Evolutionary conservation across 2,329 filamentous ascomycete species (phyloP).

Genomic region (Sporothrix humicola): DNA sequence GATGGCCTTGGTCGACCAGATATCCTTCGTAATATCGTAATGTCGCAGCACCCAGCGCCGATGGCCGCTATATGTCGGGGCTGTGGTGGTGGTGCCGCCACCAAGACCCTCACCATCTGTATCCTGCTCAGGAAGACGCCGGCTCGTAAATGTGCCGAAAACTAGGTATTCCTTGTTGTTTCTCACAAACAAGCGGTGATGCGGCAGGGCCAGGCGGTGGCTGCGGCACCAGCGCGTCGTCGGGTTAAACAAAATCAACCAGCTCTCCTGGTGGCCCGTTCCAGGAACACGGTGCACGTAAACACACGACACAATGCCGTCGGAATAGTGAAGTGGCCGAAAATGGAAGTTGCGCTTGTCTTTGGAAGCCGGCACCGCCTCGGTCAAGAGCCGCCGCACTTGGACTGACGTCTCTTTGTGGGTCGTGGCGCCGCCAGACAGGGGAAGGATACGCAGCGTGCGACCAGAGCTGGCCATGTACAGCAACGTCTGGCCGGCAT

Average conservation of each 20-base stretch:
- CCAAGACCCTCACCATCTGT: background rate
- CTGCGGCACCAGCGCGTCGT: conserved; percentile 50
- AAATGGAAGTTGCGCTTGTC: conserved; percentile 53
- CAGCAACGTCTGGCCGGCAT: conserved; percentile 64
- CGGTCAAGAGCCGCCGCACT: conserved; percentile 51
- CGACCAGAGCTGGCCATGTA: conserved; percentile 56
- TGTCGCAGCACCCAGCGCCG: conserved; percentile 66
- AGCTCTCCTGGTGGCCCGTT: conserved; percentile 48
- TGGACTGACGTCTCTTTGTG: conserved; percentile 62
- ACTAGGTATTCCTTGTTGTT: conserved; percentile 67
- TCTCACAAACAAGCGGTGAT: conserved; percentile 68
- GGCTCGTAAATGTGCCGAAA: conserved; percentile 67
- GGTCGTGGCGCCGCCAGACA: conserved; percentile 53
- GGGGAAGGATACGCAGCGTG: conserved; percentile 62
- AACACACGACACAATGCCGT: conserved; percentile 63
- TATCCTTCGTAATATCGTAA: conserved; percentile 52
- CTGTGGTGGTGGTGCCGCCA: background rate
- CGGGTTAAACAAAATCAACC: conserved; percentile 60
- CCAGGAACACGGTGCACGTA: conserved; percentile 52
- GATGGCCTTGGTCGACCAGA: conserved; percentile 53
- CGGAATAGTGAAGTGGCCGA: conserved; percentile 61
- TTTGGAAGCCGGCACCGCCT: conserved; percentile 47
- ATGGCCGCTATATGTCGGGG: background rate
- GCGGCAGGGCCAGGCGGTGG: conserved; percentile 51
- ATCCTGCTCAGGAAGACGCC: conserved; percentile 42